Percentiles rank a stretch among this genome's conserved stretches.
These are phyloP conservation scores for Cryptococcus sp. DNA, from an alignment of 1,284 basidiomycete species.

Conservation along the genomic window DNA sequence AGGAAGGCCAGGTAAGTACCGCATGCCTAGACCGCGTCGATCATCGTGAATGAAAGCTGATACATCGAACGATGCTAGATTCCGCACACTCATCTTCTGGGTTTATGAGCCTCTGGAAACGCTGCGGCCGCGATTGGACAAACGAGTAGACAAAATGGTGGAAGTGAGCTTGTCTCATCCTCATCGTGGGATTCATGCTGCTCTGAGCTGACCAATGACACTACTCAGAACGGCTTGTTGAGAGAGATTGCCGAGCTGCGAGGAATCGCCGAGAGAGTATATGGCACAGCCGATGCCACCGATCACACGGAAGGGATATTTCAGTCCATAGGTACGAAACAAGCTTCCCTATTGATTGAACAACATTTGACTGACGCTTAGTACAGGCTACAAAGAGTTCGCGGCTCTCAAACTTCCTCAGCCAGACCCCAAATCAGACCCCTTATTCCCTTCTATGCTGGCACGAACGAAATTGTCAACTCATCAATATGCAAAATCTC, in stretches of 20 bases:
- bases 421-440: slow-evolving; percentile 19
- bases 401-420: slow-evolving; percentile 53
- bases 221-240: slow-evolving; percentile 70
- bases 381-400: slow-evolving; percentile 87
- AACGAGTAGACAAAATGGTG: slow-evolving; percentile 86
- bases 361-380: background rate
- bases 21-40: background rate
- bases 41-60: background rate
- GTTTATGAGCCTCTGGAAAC: slow-evolving; percentile 72
- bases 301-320: slow-evolving; percentile 70
- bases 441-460: slow-evolving; percentile 61
- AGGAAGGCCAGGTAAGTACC: slow-evolving; percentile 21
- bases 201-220: slow-evolving; percentile 2
- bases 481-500: slow-evolving; percentile 86
- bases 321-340: slow-evolving; percentile 78
- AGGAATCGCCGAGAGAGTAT: slow-evolving; percentile 45
- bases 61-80: slow-evolving; percentile 57
- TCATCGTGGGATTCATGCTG: background rate
- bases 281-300: slow-evolving; percentile 35
- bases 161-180: slow-evolving; percentile 57
- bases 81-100: slow-evolving; percentile 86
- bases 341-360: background rate
- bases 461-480: slow-evolving; percentile 84
- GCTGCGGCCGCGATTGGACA: slow-evolving; percentile 71
- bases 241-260: slow-evolving; percentile 70